Conservation (phyloP, 1,139 yeast species). For the Taiozyma onychis region DNA sequence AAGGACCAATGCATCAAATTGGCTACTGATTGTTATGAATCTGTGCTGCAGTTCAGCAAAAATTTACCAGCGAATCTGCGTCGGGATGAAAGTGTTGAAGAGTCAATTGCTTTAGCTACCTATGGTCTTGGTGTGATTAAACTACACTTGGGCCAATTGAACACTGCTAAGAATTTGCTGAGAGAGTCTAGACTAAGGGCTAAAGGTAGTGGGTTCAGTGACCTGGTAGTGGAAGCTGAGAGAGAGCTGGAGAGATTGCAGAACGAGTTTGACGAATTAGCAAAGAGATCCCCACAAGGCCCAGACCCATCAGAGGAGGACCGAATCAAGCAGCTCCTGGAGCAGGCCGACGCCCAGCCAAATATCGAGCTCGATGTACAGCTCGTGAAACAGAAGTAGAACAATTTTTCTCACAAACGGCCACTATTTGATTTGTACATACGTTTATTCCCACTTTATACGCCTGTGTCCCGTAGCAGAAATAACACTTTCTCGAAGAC, state of each 20-base stretch:
- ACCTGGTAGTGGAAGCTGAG: constrained; percentile 61
- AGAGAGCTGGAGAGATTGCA: constrained; percentile 51
- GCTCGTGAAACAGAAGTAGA: constrained; percentile 7
- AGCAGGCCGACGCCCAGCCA: constrained; percentile 9
- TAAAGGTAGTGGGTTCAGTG: constrained; percentile 58
- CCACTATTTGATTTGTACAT: background rate
- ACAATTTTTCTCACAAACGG: background rate
- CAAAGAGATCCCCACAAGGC: background rate
- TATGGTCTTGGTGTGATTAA: constrained; percentile 82
- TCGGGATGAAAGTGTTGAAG: constrained; percentile 42
- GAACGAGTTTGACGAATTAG: constrained; percentile 24
- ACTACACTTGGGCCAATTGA: constrained; percentile 49
- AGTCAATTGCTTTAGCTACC: constrained; percentile 73
- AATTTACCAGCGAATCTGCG: constrained; percentile 38
- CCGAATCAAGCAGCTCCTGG: constrained; percentile 10
- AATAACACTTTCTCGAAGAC: background rate
- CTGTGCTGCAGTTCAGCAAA: constrained; percentile 52
- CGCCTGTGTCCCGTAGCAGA: background rate
- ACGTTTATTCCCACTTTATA: background rate
- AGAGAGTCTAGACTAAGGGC: constrained; percentile 72
- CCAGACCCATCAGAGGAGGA: constrained; percentile 6
- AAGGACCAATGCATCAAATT: constrained; percentile 39
- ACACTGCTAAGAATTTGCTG: constrained; percentile 50
- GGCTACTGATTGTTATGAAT: constrained; percentile 44
- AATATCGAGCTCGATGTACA: constrained; percentile 18